A percentile compares a stretch with the other conserved stretches of the same genome.
These are phyloP conservation scores for Flaveria brownii DNA, from an alignment of 129 eudicot genomes.

Conservation along the genomic window DNA sequence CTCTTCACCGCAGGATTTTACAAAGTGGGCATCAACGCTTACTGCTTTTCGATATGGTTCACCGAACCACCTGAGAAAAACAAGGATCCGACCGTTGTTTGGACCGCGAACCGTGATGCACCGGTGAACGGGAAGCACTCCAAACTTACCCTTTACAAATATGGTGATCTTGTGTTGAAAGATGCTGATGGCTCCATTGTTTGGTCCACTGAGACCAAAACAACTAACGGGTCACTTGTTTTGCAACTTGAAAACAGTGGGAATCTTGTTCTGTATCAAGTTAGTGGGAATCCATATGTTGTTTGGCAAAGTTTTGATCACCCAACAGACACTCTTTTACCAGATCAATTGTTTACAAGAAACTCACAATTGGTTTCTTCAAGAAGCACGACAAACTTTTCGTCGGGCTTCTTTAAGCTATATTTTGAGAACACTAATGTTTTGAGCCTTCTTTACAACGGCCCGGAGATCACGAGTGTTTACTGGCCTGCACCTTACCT, in stretches of 20 bases:
- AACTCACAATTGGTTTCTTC: slow-evolving; percentile 34
- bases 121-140: slow-evolving; percentile 54
- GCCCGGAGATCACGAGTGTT: slow-evolving; percentile 42
- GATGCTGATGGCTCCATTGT: slow-evolving; percentile 36
- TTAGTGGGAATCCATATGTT: background rate
- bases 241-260: slow-evolving; percentile 38
- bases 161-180: slow-evolving; percentile 44
- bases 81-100: slow-evolving; percentile 30
- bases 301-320: no score
- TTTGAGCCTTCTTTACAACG: slow-evolving; percentile 41
- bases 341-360: slow-evolving; percentile 38
- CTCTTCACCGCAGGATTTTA: slow-evolving; percentile 49
- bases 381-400: slow-evolving; percentile 31
- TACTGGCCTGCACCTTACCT: slow-evolving; percentile 50
- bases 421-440: slow-evolving; percentile 50
- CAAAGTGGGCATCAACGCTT: slow-evolving; percentile 50
- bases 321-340: slow-evolving; percentile 35
- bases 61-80: slow-evolving; percentile 11
- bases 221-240: slow-evolving; percentile 5
- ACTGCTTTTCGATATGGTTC: slow-evolving; percentile 50
- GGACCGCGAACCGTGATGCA: slow-evolving; percentile 56
- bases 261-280: slow-evolving; percentile 39
- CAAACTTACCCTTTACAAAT: slow-evolving; percentile 21
- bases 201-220: slow-evolving; percentile 40
- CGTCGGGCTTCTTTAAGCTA: slow-evolving; percentile 43